Evolutionary conservation across 129 eudicot species (phyloP), one percentile per base, ranked within the genome.

Genomic region (Artemisia tridentata): DNA sequence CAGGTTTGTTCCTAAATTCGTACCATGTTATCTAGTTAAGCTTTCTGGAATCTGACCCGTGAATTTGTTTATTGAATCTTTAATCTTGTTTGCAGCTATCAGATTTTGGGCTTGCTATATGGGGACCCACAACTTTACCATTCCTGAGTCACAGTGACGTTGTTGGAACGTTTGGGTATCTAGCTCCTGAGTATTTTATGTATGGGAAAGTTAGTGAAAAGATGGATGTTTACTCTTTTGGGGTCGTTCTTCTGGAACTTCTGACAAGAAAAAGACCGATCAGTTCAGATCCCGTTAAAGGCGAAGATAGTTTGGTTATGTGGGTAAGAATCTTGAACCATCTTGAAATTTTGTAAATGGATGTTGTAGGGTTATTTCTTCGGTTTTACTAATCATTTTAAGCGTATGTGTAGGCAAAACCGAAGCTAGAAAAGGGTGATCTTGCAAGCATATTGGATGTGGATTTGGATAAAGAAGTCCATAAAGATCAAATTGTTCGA

Each of bases 161-260:
- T 25, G 93, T 90, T 2, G 99, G 99, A 63, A 95, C 99, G 2
- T 95, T 95, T 21, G 99, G 99, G 69, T 95, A 95, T 77, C 93
- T 95, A 1, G 99, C 99, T 7, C 99, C 99, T 0, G 99, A 95
- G 80, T 95, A 95, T 78, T 90, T 95, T 70, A 95, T 95, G 99
- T 95, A 95, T 46, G 99, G 99, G 18, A 95, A 90, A 85, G 93
- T 95, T 17, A 88, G 97, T 69, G 93, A 90, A 74, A 95, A 95
- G 78, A 76, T 95, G 3, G 99, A 95, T 73, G 96, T 95, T 16
- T 95, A 90, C 72, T 89, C 99, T 21, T 95, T 85, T 27, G 99
- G 99, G 0, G 99, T 95, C 52, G 99, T 95, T 80, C 89, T 95
- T 27, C 75, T 95, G 46, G 99, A 95, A 77, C 71, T 95, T 71